Evolutionary conservation across 139 green algal genomes (phyloP).

Genomic region (Tetratostichococcus sp.): DNA sequence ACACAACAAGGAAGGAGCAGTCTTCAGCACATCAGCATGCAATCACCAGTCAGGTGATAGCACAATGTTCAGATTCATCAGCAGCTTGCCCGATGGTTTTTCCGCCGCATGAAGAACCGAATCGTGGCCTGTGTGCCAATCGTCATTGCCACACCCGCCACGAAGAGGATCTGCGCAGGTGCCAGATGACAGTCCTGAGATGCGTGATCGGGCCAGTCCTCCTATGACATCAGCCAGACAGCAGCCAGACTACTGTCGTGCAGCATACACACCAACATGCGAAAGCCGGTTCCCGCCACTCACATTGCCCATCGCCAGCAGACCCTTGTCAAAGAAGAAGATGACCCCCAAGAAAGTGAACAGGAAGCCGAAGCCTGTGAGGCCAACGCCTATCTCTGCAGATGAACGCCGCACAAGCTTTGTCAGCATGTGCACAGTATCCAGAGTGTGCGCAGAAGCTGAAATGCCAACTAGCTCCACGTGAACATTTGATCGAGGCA

Average conservation of each 20-base stretch:
- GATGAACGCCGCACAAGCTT: too few relatives aligned
- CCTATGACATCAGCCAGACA: too few relatives aligned
- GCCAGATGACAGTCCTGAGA: not conserved
- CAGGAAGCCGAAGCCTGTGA: slow-evolving; percentile 88
- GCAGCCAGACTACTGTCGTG: too few relatives aligned
- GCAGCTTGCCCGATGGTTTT: slow-evolving; percentile 86
- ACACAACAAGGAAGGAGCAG: not conserved
- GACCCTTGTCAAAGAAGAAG: slow-evolving; percentile 93
- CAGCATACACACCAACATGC: too few relatives aligned
- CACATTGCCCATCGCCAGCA: slow-evolving; percentile 97
- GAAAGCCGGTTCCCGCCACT: too few relatives aligned
- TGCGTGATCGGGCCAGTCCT: too few relatives aligned
- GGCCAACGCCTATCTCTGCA: slow-evolving; percentile 94
- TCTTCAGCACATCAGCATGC: not conserved
- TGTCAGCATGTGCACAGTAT: too few relatives aligned
- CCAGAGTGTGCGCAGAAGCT: too few relatives aligned
- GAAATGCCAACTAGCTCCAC: too few relatives aligned
- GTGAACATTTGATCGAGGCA: too few relatives aligned
- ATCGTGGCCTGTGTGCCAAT: slow-evolving; percentile 81
- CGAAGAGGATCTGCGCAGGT: slow-evolving; percentile 79
- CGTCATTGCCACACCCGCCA: slow-evolving; percentile 82
- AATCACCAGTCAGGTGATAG: too few relatives aligned
- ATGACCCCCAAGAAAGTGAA: slow-evolving; percentile 93
- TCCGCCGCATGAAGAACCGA: slow-evolving; percentile 82
- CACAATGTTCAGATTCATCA: too few relatives aligned